phyloP scores from a whole-genome alignment of 2,329 filamentous ascomycete genomes.

The Epichloe bromicola region DNA sequence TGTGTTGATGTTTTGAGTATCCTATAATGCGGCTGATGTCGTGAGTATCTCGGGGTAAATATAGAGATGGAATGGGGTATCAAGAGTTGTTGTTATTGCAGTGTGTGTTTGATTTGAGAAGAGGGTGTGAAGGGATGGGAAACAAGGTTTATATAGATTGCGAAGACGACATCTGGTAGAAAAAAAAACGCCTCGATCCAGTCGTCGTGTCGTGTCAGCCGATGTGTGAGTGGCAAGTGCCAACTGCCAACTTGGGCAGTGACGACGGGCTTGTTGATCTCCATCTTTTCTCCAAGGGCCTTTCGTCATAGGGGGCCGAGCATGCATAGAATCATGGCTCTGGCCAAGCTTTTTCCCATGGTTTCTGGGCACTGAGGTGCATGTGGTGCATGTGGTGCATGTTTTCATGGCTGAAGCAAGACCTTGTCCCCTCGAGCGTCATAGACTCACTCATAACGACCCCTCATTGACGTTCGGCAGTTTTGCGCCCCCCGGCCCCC shows the following conservation, averaged over 20 bases:
- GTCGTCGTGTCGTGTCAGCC: not conserved
- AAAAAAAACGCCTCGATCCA: not conserved
- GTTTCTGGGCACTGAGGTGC: not conserved
- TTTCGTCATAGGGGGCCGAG: conserved; percentile 5
- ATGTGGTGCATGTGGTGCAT: too few relatives aligned
- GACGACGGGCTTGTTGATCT: not conserved
- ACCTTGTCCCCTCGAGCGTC: not conserved
- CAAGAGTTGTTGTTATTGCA: not conserved
- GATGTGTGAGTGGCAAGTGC: not conserved
- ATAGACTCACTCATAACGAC: not conserved
- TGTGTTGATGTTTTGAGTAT: not conserved
- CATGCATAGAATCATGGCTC: not conserved
- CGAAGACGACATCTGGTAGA: not conserved
- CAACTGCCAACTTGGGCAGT: too few relatives aligned
- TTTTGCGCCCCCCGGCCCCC: too few relatives aligned
- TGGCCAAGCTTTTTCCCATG: not conserved
- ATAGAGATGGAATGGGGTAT: not conserved
- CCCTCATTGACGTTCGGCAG: conserved; percentile 5
- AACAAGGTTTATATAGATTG: conserved; percentile 5
- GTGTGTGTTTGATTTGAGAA: not conserved
- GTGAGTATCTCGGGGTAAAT: conserved; percentile 3
- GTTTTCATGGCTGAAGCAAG: not conserved
- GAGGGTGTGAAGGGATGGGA: not conserved
- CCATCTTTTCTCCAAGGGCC: not conserved
- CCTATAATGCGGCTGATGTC: not conserved